These are phyloP conservation scores for Chionographis japonica DNA, from an alignment of 106 monocot genomes.

Conservation along the genomic window DNA sequence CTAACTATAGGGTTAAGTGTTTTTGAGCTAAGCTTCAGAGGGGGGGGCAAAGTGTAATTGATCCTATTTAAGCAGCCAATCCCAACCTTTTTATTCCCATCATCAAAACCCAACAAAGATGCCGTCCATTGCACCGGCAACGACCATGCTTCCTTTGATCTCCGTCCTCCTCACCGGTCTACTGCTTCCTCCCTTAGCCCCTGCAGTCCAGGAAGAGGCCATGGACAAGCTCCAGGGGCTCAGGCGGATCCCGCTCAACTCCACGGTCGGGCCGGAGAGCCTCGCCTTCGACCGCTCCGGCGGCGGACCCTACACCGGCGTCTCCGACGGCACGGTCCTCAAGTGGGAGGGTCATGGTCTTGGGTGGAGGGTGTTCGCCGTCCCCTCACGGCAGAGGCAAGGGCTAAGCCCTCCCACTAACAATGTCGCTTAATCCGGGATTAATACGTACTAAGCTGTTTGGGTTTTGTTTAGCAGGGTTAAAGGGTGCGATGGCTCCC, in stretches of 20 bases:
- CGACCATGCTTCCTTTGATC: background rate
- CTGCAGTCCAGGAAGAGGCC: background rate
- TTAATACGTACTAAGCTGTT: background rate
- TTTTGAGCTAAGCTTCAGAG: too few species aligned
- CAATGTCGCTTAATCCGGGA: too few species aligned
- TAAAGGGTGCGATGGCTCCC: slow-evolving; percentile 5
- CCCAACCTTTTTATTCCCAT: too few species aligned
- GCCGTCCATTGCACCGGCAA: too few species aligned
- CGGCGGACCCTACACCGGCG: slow-evolving; percentile 53
- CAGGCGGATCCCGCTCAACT: background rate
- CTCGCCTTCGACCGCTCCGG: slow-evolving; percentile 46
- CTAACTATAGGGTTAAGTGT: too few species aligned
- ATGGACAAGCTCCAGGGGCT: slow-evolving; percentile 4
- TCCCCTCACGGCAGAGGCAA: slow-evolving; percentile 17
- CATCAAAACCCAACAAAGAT: too few species aligned
- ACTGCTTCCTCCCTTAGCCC: background rate
- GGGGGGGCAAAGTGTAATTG: too few species aligned
- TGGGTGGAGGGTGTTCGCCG: slow-evolving; percentile 27
- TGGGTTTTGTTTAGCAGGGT: slow-evolving; percentile 1
- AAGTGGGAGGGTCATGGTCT: slow-evolving; percentile 23
- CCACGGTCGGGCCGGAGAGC: slow-evolving; percentile 48
- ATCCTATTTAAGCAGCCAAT: too few species aligned
- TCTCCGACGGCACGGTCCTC: slow-evolving; percentile 47
- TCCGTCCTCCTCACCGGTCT: background rate
- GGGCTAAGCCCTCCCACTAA: background rate